Evolutionary conservation across 164 flowering plant genomes (phyloP).

Genomic region (Hamamelis virginiana): DNA sequence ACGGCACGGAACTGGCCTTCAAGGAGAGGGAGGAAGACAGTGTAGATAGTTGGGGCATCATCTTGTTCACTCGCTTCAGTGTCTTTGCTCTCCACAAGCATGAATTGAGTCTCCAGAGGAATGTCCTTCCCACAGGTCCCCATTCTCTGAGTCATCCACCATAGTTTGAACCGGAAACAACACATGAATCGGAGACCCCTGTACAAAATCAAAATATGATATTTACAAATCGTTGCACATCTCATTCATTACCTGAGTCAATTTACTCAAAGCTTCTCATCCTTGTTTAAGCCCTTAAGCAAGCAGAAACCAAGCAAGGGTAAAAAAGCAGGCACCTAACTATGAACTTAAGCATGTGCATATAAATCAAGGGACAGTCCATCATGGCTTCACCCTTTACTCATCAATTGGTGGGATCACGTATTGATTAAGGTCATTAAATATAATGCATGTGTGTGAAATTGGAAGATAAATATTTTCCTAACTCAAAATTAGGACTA

Average conservation of each 20-base stretch:
- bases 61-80: constrained; percentile 39
- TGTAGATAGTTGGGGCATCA: constrained; percentile 58
- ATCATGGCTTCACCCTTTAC: no score
- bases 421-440: no score
- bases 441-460: no score
- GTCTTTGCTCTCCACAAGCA: constrained; percentile 86
- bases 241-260: neutral
- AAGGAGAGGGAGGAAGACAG: constrained; percentile 85
- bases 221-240: neutral
- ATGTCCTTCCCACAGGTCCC: constrained; percentile 82
- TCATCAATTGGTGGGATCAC: no score
- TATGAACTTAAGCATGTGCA: no score
- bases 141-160: constrained; percentile 99
- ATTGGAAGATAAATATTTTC: no score
- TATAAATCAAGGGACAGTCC: no score
- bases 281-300: neutral
- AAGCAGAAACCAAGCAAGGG: neutral
- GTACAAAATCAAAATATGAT: constrained; percentile 6
- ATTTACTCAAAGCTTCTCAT: neutral
- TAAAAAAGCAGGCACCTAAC: neutral
- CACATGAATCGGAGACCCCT: constrained; percentile 89
- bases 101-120: constrained; percentile 93
- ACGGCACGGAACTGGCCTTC: constrained; percentile 91
- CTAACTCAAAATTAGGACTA: no score
- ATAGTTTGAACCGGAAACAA: constrained; percentile 88